phyloP scores from a whole-genome alignment of 352 stramenopile species.

The Phytophthora citricola region DNA sequence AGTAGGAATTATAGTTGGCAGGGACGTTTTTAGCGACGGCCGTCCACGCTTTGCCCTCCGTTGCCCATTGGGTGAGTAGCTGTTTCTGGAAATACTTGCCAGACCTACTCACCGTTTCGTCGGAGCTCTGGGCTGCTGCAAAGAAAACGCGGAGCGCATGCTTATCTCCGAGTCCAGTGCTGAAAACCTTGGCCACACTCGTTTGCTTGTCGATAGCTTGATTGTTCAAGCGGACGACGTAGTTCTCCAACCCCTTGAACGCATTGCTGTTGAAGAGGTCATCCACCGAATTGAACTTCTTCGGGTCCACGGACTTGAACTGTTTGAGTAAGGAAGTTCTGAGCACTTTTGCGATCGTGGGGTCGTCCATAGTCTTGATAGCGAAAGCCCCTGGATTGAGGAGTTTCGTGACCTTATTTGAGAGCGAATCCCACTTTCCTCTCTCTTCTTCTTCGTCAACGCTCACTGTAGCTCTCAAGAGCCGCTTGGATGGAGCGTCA shows the following conservation, averaged over 20 bases:
- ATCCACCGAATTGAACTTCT: neutral
- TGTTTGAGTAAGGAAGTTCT: neutral
- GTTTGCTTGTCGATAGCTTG: neutral
- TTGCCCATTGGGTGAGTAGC: neutral
- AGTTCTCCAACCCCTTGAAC: neutral
- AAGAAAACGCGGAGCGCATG: neutral
- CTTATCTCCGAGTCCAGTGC: neutral
- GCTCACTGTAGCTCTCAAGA: neutral
- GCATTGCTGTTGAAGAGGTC: neutral
- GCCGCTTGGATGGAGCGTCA: neutral
- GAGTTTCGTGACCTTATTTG: neutral
- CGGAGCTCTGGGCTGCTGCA: neutral
- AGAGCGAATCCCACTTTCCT: neutral
- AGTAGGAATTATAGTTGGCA: too few species aligned
- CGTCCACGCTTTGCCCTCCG: neutral
- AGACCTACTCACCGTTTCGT: neutral
- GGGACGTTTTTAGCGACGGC: too few species aligned
- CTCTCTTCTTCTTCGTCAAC: slow-evolving; percentile 4
- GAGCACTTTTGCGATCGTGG: neutral
- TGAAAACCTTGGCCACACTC: neutral
- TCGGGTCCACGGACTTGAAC: neutral
- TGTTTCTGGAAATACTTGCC: neutral
- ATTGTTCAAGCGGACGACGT: neutral
- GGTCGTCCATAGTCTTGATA: neutral
- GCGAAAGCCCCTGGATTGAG: neutral